Conservation (phyloP, 768 basidiomycete species). For the Favolaschia claudopus region DNA sequence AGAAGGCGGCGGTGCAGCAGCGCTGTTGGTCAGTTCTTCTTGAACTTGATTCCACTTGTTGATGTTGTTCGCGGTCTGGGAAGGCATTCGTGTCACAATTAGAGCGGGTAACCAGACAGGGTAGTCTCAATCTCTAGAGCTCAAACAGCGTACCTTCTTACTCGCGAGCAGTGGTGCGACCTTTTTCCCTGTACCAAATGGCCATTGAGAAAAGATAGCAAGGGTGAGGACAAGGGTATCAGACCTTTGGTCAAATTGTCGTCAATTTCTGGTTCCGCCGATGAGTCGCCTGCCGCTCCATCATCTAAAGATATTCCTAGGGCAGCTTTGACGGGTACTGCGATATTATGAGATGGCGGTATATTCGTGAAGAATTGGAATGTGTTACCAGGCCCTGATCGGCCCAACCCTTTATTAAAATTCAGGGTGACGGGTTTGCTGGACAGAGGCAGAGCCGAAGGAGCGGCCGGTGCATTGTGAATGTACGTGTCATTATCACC, state of each 20-base stretch:
- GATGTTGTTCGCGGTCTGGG: slow-evolving; percentile 87
- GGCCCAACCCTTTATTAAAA: slow-evolving; percentile 61
- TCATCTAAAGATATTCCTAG: slow-evolving; percentile 79
- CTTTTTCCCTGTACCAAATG: slow-evolving; percentile 41
- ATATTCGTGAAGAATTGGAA: not conserved
- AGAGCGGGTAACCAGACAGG: not conserved
- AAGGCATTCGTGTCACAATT: not conserved
- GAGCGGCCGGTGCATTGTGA: slow-evolving; percentile 49
- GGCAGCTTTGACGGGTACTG: slow-evolving; percentile 44
- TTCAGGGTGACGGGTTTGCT: slow-evolving; percentile 84
- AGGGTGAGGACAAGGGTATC: not conserved
- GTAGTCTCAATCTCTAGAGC: not conserved
- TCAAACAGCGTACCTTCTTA: slow-evolving; percentile 69
- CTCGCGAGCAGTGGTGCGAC: slow-evolving; percentile 85
- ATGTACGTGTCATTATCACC: slow-evolving; percentile 42
- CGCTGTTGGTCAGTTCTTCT: slow-evolving; percentile 74
- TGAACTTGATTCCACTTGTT: slow-evolving; percentile 98
- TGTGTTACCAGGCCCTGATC: slow-evolving; percentile 22
- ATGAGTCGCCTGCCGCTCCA: slow-evolving; percentile 46
- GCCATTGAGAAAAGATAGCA: not conserved
- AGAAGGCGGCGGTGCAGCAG: slow-evolving; percentile 32
- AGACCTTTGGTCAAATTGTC: slow-evolving; percentile 46
- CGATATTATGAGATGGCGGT: slow-evolving; percentile 8
- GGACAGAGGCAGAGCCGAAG: slow-evolving; percentile 75
- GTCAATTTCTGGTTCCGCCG: slow-evolving; percentile 46